A percentile compares a stretch with the other conserved stretches of the same genome.
Conservation (phyloP, 1,284 basidiomycete species). For the Rhodotorula sp. region DNA sequence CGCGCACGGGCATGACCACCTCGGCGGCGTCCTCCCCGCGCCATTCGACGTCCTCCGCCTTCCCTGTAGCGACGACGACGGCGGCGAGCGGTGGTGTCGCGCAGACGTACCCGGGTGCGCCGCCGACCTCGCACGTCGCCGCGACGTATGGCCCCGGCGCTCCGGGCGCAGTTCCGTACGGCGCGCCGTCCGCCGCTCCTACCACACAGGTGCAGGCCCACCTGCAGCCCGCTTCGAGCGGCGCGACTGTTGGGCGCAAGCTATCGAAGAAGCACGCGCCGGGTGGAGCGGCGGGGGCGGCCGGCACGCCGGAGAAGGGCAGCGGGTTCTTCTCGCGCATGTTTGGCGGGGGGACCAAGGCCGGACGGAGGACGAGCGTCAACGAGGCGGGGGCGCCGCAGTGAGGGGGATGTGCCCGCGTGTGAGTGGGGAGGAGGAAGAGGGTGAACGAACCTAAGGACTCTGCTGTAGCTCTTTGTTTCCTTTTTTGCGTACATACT, state of each 20-base stretch:
- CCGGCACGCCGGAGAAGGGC: neutral
- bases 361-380: too few species aligned
- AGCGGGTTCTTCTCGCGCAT: constrained; percentile 1
- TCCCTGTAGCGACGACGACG: too few species aligned
- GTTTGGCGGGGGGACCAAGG: neutral
- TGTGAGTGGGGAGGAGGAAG: neutral
- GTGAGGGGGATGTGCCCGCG: neutral
- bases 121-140: neutral
- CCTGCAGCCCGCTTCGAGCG: neutral
- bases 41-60: too few species aligned
- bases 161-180: neutral
- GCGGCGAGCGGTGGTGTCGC: neutral
- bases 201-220: neutral
- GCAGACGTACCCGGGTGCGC: neutral
- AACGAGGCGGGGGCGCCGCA: neutral
- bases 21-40: neutral
- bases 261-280: constrained; percentile 1
- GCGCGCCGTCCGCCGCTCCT: too few species aligned
- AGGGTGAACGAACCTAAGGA: too few species aligned
- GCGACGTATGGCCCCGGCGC: neutral
- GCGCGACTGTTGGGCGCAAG: neutral
- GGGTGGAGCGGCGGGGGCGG: neutral
- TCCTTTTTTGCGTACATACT: too few species aligned
- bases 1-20: neutral
- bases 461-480: too few species aligned